Percentiles rank a stretch among this genome's conserved stretches.
phyloP scores from a whole-genome alignment of 2,329 filamentous ascomycete genomes.

The Clonostachys byssicola region DNA sequence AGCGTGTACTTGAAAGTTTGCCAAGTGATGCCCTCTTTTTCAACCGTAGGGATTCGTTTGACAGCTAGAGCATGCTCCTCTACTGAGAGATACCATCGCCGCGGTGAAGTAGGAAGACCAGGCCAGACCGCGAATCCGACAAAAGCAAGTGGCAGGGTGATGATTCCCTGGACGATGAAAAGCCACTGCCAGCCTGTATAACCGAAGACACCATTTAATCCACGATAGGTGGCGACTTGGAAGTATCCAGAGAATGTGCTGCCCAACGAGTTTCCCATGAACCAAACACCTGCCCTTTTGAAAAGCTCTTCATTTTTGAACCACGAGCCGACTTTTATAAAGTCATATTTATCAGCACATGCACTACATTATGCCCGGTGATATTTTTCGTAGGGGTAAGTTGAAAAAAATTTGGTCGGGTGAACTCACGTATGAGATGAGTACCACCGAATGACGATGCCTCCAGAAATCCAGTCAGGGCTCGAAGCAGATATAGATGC shows the following conservation, averaged over 20 bases:
- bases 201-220: constrained; percentile 28
- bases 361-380: too few species aligned
- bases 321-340: constrained; percentile 13
- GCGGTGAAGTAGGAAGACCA: constrained; percentile 13
- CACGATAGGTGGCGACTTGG: constrained; percentile 30
- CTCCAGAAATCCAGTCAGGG: constrained; percentile 14
- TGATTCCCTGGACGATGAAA: constrained; percentile 25
- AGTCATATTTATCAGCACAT: background rate
- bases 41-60: constrained; percentile 10
- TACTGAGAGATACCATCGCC: constrained; percentile 13
- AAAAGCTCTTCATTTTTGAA: constrained; percentile 27
- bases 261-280: constrained; percentile 21
- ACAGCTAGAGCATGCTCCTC: constrained; percentile 12
- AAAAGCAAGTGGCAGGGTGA: constrained; percentile 20
- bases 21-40: constrained; percentile 13
- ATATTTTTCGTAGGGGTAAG: background rate
- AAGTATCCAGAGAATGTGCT: constrained; percentile 18
- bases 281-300: constrained; percentile 45
- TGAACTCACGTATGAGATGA: constrained; percentile 16
- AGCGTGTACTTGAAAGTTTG: constrained; percentile 15
- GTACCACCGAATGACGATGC: constrained; percentile 17
- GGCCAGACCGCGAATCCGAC: constrained; percentile 19
- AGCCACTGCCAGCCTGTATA: constrained; percentile 38
- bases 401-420: background rate
- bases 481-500: constrained; percentile 15